Evolutionary conservation across 2,329 filamentous ascomycete species (phyloP).

Genomic region (Trichoderma sp.): DNA sequence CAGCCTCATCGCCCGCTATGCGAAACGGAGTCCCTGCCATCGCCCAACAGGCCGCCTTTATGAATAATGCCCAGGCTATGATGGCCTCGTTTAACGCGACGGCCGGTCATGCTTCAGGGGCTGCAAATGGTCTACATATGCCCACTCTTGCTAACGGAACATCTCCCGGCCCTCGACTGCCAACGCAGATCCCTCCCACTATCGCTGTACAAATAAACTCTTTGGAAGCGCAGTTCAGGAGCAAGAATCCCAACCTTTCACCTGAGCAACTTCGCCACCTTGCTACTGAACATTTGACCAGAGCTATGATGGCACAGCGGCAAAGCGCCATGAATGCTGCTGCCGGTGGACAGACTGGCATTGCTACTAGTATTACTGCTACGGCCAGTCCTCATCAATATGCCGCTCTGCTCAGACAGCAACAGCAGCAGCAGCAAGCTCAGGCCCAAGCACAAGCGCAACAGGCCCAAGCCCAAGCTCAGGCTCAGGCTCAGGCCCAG

Average conservation of each 20-base stretch:
- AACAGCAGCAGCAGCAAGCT: constrained; percentile 46
- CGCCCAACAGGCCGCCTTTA: constrained; percentile 50
- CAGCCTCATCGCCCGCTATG: constrained; percentile 44
- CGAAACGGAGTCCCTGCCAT: constrained; percentile 43
- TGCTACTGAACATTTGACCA: constrained; percentile 49
- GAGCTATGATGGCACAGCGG: constrained; percentile 47
- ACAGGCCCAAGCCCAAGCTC: constrained; percentile 21
- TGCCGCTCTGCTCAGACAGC: constrained; percentile 55
- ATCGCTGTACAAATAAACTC: constrained; percentile 49
- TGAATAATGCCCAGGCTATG: constrained; percentile 52
- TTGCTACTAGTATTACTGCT: constrained; percentile 47
- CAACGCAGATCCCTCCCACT: constrained; percentile 45
- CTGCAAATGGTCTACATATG: constrained; percentile 47
- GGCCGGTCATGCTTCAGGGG: constrained; percentile 44
- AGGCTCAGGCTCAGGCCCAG: constrained; percentile 15
- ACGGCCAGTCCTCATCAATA: constrained; percentile 58
- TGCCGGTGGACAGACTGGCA: constrained; percentile 48
- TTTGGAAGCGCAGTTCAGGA: constrained; percentile 51
- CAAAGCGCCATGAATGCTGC: constrained; percentile 56
- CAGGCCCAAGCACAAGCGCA: constrained; percentile 40
- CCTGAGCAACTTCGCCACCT: constrained; percentile 50
- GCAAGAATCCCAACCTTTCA: constrained; percentile 50
- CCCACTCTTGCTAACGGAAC: constrained; percentile 41
- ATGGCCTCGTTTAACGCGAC: constrained; percentile 49
- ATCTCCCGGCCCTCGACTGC: constrained; percentile 43